A percentile compares a stretch with the other conserved stretches of the same genome.
Conservation (phyloP, 2,329 filamentous ascomycete species). For the Neurospora crassa region DNA sequence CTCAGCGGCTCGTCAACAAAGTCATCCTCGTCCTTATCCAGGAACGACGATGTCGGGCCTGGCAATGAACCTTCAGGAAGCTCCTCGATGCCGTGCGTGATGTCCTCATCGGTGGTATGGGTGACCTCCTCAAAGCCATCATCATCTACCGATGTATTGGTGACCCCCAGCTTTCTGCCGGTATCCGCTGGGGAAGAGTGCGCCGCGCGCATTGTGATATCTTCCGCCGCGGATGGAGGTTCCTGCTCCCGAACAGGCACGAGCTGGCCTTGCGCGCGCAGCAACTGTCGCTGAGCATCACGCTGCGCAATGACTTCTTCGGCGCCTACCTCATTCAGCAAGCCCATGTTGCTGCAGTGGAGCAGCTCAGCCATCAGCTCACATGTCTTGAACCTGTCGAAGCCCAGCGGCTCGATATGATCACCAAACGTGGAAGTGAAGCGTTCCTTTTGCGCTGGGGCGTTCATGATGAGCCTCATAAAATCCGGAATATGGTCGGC, state of each 20-base stretch:
- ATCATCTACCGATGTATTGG: constrained; percentile 67
- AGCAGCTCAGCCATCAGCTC: constrained; percentile 96
- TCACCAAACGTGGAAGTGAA: constrained; percentile 82
- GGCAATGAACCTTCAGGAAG: constrained; percentile 26
- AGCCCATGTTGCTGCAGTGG: constrained; percentile 97
- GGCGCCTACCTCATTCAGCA: constrained; percentile 84
- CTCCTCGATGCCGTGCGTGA: constrained; percentile 57
- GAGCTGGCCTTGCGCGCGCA: constrained; percentile 70
- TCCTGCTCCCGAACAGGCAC: constrained; percentile 36
- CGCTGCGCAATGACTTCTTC: constrained; percentile 75
- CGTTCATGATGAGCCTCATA: constrained; percentile 78
- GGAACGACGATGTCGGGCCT: constrained; percentile 28
- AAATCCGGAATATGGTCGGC: constrained; percentile 88
- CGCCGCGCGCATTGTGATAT: constrained; percentile 49
- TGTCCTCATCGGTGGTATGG: constrained; percentile 60
- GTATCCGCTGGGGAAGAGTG: constrained; percentile 47
- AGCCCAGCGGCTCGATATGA: constrained; percentile 87
- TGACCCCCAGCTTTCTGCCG: constrained; percentile 63
- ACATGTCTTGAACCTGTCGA: constrained; percentile 97
- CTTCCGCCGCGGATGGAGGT: constrained; percentile 45
- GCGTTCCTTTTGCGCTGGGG: constrained; percentile 61
- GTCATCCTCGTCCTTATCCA: constrained; percentile 58
- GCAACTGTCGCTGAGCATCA: constrained; percentile 69
- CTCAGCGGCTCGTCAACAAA: constrained; percentile 72
- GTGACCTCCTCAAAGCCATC: constrained; percentile 91